phyloP scores from a whole-genome alignment of 192 early-diverging fungal genomes.

The Phlyctochytrium bullatum region DNA sequence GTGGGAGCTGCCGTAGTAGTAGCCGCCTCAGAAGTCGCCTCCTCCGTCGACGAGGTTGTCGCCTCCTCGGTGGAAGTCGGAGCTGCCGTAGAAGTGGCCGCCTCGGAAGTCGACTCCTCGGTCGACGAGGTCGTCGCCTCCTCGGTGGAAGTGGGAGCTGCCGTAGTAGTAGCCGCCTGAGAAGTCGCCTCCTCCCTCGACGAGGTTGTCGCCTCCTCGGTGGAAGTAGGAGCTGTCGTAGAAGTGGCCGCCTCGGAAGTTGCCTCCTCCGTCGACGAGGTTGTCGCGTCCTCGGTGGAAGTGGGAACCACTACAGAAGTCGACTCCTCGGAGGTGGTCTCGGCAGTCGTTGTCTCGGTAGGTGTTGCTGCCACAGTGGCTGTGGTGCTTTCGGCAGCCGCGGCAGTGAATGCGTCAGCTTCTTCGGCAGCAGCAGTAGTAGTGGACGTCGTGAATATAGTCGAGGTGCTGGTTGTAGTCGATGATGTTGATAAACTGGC shows the following conservation, averaged over 20 bases:
- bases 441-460: neutral
- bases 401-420: neutral
- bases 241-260: neutral
- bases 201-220: neutral
- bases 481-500: neutral
- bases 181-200: neutral
- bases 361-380: neutral
- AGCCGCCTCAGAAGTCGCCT: too few relatives aligned
- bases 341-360: neutral
- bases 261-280: neutral
- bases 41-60: too few relatives aligned
- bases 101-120: neutral
- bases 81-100: neutral
- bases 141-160: neutral
- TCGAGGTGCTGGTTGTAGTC: neutral
- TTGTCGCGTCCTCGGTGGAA: neutral
- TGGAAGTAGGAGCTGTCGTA: neutral
- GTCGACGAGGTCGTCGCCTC: neutral
- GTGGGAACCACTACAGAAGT: neutral
- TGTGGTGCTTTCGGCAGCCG: neutral
- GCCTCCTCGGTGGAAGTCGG: neutral
- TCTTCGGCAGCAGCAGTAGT: neutral
- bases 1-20: too few relatives aligned
- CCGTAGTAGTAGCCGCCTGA: neutral
- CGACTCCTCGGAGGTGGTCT: neutral